Evolutionary conservation across 768 basidiomycete genomes (phyloP).

Genomic region (Porpolomopsis calyptriformis): DNA sequence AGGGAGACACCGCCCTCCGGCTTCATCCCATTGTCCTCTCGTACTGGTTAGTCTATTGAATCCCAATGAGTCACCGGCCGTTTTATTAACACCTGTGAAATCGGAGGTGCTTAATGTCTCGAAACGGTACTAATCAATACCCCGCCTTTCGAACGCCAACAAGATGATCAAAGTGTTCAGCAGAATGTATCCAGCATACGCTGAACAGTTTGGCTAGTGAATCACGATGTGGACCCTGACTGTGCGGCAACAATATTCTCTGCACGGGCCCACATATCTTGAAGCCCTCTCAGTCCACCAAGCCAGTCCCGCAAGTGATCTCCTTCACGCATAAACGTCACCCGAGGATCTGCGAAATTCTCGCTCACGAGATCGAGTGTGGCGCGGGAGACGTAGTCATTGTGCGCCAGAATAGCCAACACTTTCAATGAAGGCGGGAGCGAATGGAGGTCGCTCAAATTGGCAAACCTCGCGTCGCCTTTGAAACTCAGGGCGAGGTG

Average conservation of each 20-base stretch:
- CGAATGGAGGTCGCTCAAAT: background rate
- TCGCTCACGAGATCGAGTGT: background rate
- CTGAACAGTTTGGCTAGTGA: no score
- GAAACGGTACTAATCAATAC: no score
- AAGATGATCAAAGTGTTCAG: no score
- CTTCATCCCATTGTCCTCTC: no score
- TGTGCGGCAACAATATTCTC: constrained; percentile 17
- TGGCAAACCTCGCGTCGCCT: background rate
- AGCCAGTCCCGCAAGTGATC: constrained; percentile 26
- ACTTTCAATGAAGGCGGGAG: background rate
- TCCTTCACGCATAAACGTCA: constrained; percentile 25
- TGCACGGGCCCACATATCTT: constrained; percentile 23
- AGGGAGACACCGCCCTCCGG: no score
- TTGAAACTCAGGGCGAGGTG: constrained; percentile 21
- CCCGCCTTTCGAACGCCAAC: no score
- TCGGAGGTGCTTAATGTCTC: no score
- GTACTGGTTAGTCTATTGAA: no score
- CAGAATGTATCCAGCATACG: no score
- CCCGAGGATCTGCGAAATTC: constrained; percentile 18
- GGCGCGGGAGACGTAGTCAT: background rate
- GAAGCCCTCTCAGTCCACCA: constrained; percentile 19
- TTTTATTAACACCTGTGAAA: no score
- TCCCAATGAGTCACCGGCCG: no score
- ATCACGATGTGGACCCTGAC: background rate
- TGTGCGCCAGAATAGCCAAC: background rate